Base-by-base conservation (phyloP, 2,329 filamentous ascomycete genomes). In the Alternaria metachromatica region DNA sequence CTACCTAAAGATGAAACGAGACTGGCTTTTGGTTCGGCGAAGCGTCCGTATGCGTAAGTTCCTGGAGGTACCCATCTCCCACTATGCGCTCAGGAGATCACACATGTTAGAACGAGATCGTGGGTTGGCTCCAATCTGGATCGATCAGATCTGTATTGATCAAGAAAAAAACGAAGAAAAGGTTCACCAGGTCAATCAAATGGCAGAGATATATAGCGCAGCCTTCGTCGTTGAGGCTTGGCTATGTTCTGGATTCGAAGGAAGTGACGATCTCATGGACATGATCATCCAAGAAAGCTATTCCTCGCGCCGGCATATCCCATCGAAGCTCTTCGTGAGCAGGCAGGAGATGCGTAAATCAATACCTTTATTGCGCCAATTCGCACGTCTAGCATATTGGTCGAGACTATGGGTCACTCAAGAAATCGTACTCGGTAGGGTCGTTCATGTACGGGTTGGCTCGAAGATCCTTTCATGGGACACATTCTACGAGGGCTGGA, bases 301-400 rank as follows among this genome's bases (percentile, higher is more conserved):
- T n/a, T n/a, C n/a, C n/a, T n/a, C n/a, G n/a, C n/a, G n/a, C n/a
- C n/a, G n/a, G n/a, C n/a, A n/a, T n/a, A n/a, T n/a, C n/a, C n/a
- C n/a, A n/a, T n/a, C n/a, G n/a, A n/a, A n/a, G n/a, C n/a, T n/a
- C n/a, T n/a, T n/a, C n/a, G n/a, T n/a, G n/a, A n/a, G n/a, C n/a
- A n/a, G n/a, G n/a, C n/a, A n/a, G n/a, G 6, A 5, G 1, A 3
- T 30, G 6, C 18, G 6, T 6, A 6, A 3, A 3, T 1, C 15
- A 6, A 2, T 51, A 0, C 48, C 26, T 0, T 15, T 5, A 15
- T 33, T 33, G 3, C 18, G 1, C 4, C 12, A 2, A 1, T 20
- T 50, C 3, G 3, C 20, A 5, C 0, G 10, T 13, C 4, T 7
- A 2, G 12, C 48, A 5, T 51, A 51, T 11, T 51, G 48, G 48